Percentiles rank a stretch among this genome's conserved stretches.
Conservation (phyloP, 1,139 yeast species). For the Debaryomyces fabryi region DNA sequence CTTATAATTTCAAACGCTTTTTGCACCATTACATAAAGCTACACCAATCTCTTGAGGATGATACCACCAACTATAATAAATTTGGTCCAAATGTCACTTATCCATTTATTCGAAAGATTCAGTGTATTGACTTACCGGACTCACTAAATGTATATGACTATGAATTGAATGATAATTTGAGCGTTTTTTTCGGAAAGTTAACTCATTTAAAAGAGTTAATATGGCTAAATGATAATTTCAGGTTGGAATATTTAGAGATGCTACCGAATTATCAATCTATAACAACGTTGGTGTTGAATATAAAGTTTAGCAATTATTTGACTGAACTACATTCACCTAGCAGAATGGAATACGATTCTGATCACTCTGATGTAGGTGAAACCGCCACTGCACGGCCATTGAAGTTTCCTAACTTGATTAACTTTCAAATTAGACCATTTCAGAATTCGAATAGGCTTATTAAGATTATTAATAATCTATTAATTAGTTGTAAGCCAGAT, state of each 20-base stretch:
- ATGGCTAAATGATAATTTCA: conserved; percentile 40
- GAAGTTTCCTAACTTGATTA: conserved; percentile 26
- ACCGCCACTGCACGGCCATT: conserved; percentile 12
- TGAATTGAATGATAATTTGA: conserved; percentile 22
- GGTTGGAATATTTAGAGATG: conserved; percentile 26
- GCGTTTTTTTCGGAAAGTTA: conserved; percentile 24
- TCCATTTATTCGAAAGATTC: conserved; percentile 24
- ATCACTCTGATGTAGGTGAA: conserved; percentile 12
- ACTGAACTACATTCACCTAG: conserved; percentile 15
- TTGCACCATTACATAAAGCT: conserved; percentile 19
- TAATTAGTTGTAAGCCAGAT: conserved; percentile 17
- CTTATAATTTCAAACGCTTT: conserved; percentile 37
- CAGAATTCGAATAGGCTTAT: conserved; percentile 21
- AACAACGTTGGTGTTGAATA: conserved; percentile 26
- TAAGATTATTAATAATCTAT: conserved; percentile 22
- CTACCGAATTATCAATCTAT: conserved; percentile 25
- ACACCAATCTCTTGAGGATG: not conserved
- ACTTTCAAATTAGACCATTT: conserved; percentile 35
- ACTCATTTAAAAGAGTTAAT: conserved; percentile 26
- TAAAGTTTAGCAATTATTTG: conserved; percentile 26
- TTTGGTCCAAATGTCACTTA: conserved; percentile 4
- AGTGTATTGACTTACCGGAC: conserved; percentile 36
- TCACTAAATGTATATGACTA: conserved; percentile 36
- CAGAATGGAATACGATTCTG: not conserved
- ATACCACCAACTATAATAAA: not conserved